phyloP scores from a whole-genome alignment of 345 rosid species.

The Streptanthus diversifolius region DNA sequence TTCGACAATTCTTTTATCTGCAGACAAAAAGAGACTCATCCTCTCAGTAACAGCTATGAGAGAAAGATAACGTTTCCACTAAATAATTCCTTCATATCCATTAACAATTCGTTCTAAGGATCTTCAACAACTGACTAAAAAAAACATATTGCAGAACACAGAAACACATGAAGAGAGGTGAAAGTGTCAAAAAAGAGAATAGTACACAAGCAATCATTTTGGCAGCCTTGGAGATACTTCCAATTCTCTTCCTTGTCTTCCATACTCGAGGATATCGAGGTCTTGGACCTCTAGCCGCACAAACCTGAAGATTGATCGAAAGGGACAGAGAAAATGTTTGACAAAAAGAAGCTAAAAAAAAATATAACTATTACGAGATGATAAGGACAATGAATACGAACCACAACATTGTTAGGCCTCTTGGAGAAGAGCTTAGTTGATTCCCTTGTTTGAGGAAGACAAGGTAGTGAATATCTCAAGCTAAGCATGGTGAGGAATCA shows the following conservation, averaged over 20 bases:
- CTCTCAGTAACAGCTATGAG: neutral
- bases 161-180: neutral
- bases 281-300: slow-evolving; percentile 86
- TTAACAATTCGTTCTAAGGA: neutral
- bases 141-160: neutral
- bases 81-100: too few relatives aligned
- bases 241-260: slow-evolving; percentile 66
- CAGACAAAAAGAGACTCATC: slow-evolving; percentile 10
- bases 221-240: slow-evolving; percentile 74
- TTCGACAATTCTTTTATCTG: slow-evolving; percentile 71
- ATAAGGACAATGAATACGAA: slow-evolving; percentile 22
- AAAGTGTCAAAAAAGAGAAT: slow-evolving; percentile 5
- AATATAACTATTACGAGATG: neutral
- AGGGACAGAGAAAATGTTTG: neutral
- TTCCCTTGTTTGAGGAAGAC: slow-evolving; percentile 41
- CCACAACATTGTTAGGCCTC: slow-evolving; percentile 46
- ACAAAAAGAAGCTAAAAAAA: neutral
- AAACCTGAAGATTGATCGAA: slow-evolving; percentile 44
- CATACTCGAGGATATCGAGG: slow-evolving; percentile 91
- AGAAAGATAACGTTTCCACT: too few relatives aligned
- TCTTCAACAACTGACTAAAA: neutral
- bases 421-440: slow-evolving; percentile 29
- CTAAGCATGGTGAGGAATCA: slow-evolving; percentile 49
- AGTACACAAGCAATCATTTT: slow-evolving; percentile 70
- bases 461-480: slow-evolving; percentile 51